Base-by-base conservation (phyloP, 768 basidiomycete species). In the Amanita subjunquillea region DNA sequence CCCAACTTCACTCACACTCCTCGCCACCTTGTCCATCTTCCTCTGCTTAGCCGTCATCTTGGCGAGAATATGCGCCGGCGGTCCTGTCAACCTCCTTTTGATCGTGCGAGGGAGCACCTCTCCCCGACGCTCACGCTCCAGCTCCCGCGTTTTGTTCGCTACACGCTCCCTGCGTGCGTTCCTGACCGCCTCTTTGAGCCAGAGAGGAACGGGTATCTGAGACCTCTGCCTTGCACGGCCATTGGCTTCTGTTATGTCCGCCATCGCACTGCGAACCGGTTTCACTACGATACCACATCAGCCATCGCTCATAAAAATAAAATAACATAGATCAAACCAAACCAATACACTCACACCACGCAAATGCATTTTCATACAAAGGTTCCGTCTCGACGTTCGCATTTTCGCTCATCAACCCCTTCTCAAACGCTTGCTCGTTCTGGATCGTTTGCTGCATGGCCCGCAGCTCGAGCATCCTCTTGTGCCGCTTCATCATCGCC, bases 91-190 rank as follows among this genome's bases (percentile, higher is more conserved):
- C 62, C 70, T 67, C 17, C 82, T 75, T 51, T 57, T 58, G 6
- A 78, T 58, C 0, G 80, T 82, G 7, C 71, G 61, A 0, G 60
- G 61, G 8, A 79, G 68, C 10, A 85, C 65, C 59, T 86, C 83
- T 2, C 90, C 89, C 0, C 72, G 71, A 2, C 76, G 71, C 60
- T 89, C 84, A 0, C 85, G 77, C 50, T 72, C 68, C 2, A 69
- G 70, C 59, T 83, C 81, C 5, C 73, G 72, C 2, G 82, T 83
- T 65, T 83, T 84, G 67, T 89, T 87, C 4, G 64, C 67, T 8
- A 85, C 69, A 56, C 78, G 82, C 56, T 78, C 77, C 13, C 71
- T 69, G 1, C 83, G 78, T 0, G 87, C 89, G 13, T 69, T 69
- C 36, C 75, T 69, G 42, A 85, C 70, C 34, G 63, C 60, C 23